phyloP scores from a whole-genome alignment of 2,329 filamentous ascomycete species.

The Sporothrix phasma region DNA sequence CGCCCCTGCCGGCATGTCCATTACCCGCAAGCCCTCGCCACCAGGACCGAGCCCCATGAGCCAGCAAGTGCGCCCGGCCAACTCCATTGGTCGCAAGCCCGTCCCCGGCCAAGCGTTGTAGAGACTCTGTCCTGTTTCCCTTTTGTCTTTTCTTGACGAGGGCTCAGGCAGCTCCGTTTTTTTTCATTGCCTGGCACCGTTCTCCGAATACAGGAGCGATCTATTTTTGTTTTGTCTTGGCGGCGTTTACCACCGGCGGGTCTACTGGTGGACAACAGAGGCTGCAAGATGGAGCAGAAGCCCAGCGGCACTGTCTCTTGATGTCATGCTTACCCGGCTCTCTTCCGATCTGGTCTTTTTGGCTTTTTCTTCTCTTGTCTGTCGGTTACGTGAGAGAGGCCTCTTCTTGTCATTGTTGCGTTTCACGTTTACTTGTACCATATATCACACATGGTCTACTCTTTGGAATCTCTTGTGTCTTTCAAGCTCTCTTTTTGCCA shows the following conservation, averaged over 20 bases:
- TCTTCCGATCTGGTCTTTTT: not conserved
- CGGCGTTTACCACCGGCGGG: not conserved
- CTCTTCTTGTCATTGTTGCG: not conserved
- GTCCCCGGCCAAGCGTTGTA: slow-evolving; percentile 46
- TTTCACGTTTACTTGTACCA: not conserved
- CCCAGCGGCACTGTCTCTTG: not conserved
- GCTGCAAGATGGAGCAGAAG: no score
- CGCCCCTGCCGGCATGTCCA: slow-evolving; percentile 30
- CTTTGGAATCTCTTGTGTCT: not conserved
- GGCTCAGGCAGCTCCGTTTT: not conserved
- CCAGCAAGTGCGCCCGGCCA: slow-evolving; percentile 21
- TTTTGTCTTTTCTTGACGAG: not conserved
- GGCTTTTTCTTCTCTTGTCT: not conserved
- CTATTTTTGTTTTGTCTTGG: not conserved
- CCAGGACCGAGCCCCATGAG: slow-evolving; percentile 40
- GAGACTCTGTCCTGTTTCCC: not conserved
- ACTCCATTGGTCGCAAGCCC: slow-evolving; percentile 43
- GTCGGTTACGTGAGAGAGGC: not conserved
- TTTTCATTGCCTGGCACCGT: not conserved
- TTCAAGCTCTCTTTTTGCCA: not conserved
- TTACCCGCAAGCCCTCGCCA: slow-evolving; percentile 31
- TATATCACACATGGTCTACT: not conserved
- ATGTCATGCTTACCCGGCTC: no score
- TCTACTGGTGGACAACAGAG: not conserved
- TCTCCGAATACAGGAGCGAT: not conserved